Conservation (phyloP, 148 eudicot genomes). For the Vaccinium darrowii region DNA sequence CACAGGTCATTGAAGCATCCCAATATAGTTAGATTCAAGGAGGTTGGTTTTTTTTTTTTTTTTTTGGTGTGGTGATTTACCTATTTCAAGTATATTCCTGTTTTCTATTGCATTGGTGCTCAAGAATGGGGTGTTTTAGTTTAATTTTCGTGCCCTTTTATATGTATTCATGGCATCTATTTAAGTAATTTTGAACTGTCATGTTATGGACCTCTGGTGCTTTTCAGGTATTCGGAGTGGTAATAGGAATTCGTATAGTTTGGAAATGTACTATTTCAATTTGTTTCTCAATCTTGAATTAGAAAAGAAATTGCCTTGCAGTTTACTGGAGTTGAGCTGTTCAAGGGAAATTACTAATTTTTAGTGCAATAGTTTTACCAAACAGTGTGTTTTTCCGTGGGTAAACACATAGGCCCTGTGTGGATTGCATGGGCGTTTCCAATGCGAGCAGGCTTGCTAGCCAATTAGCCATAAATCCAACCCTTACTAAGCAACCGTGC, state of each 20-base stretch:
- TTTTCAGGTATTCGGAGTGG: not conserved
- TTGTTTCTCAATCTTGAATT: not conserved
- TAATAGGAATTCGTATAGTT: not conserved
- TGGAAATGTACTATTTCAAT: not conserved
- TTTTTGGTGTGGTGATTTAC: not conserved
- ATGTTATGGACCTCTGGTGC: not conserved
- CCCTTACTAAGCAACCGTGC: not conserved
- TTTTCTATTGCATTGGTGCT: not conserved
- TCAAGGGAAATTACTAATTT: not conserved
- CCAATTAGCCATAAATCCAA: not conserved
- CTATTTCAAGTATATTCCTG: not conserved
- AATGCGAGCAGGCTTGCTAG: not conserved
- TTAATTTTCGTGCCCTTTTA: not conserved
- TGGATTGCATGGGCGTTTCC: not conserved
- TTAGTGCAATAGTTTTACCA: not conserved
- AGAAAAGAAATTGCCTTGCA: not conserved
- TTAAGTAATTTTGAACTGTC: not conserved
- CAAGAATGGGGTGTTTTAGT: not conserved
- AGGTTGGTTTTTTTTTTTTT: slow-evolving; percentile 32
- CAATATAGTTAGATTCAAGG: slow-evolving; percentile 78
- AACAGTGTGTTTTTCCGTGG: not conserved
- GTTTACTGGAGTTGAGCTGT: not conserved
- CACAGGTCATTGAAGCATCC: slow-evolving; percentile 87
- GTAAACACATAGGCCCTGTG: not conserved
- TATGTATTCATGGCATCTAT: not conserved